Conservation (phyloP, 2,329 filamentous ascomycete species). For the Xenoacremonium recifei region DNA sequence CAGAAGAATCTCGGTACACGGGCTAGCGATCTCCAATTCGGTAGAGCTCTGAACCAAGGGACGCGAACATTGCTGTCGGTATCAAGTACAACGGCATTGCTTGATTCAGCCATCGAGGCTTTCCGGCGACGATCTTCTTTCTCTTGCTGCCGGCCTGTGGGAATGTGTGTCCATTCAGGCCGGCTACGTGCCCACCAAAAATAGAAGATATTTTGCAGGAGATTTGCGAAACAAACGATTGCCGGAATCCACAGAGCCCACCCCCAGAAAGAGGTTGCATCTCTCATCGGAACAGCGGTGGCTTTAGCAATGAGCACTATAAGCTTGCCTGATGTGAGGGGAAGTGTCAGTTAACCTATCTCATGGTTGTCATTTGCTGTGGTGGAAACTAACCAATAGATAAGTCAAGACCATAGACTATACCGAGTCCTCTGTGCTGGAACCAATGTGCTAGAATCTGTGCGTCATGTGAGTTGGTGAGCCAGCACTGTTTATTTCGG, state of each 20-base stretch:
- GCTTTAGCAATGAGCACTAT: slow-evolving; percentile 23
- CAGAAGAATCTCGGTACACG: slow-evolving; percentile 24
- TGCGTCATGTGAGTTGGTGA: not conserved
- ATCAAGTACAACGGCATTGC: not conserved
- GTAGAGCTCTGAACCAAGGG: not conserved
- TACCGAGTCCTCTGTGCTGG: slow-evolving; percentile 20
- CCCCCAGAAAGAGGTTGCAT: slow-evolving; percentile 25
- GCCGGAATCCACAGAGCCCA: slow-evolving; percentile 27
- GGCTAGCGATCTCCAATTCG: slow-evolving; percentile 8
- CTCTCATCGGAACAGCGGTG: slow-evolving; percentile 25
- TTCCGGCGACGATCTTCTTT: slow-evolving; percentile 1
- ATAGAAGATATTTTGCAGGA: slow-evolving; percentile 21
- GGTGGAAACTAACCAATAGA: slow-evolving; percentile 13
- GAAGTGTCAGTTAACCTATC: not conserved
- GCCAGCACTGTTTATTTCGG: not conserved
- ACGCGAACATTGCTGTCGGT: not conserved
- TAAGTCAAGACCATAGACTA: slow-evolving; percentile 23
- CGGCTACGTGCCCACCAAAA: slow-evolving; percentile 21
- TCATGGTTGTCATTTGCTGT: no score
- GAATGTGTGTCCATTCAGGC: slow-evolving; percentile 23
- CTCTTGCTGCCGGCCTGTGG: slow-evolving; percentile 14
- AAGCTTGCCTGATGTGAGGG: slow-evolving; percentile 14
- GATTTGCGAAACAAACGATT: slow-evolving; percentile 18
- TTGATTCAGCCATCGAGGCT: not conserved
- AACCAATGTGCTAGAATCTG: slow-evolving; percentile 28